Base-by-base conservation (phyloP, 768 basidiomycete species). In the Termitomyces titanicus region DNA sequence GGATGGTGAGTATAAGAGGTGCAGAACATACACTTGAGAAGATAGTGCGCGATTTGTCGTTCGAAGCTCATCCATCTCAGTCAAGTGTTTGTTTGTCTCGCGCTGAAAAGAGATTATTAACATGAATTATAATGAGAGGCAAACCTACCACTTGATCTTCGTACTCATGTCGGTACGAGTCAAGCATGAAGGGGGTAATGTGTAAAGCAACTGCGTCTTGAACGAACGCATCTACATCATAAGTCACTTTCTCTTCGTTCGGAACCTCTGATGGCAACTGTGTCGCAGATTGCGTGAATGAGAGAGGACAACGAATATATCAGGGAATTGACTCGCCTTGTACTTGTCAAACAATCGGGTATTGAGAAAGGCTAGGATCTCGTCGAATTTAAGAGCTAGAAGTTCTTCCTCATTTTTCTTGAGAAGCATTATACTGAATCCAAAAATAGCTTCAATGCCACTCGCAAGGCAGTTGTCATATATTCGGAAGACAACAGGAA, bases 121-220 rank as follows among this genome's bases (percentile, higher is more conserved):
- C 33, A 37, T 20, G 45, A 18, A 40, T n/a, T 24, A 22, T 15
- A 39, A 31, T 15, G 35, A 51, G 20, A 40, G 29, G 40, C 11
- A 25, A 8, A 62, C 72, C 58, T 68, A 79, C 80, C 55, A 91
- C 73, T 51, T 85, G 71, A 55, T 96, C 94, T 59, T 91, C 85
- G 66, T 94, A 96, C 72, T 97, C 94, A 51, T 85, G 89, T 31
- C 86, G 82, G 66, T 92, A 96, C 18, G 84, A 79, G 64, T 98
- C 96, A 38, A 98, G 77, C 92, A 95, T 94, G 72, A 98, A 95
- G 0, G 97, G 92, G 4, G 95, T 97, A 60, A 99, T 93, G 58
- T 81, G 81, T 63, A 97, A 72, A 20, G 85, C 83, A 55, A 92
- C 84, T 8, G 95, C 89, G 64, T 98, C 94, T 54, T 84, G 79